Evolutionary conservation across 2,329 filamentous ascomycete species (phyloP).

Genomic region (Trichophyton equinum): DNA sequence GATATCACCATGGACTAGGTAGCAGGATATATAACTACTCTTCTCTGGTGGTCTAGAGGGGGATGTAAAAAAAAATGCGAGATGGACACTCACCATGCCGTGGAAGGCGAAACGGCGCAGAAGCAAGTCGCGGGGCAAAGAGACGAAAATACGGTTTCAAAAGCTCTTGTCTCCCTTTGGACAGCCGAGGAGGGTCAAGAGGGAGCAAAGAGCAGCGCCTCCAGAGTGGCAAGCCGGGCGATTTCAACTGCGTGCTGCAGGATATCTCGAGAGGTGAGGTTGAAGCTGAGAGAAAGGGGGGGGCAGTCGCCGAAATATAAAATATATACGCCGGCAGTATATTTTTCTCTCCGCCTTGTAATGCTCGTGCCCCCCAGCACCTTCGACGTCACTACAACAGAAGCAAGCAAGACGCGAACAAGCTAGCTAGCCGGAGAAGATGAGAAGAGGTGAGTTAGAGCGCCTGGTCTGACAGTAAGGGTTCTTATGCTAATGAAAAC

Average conservation of each 20-base stretch:
- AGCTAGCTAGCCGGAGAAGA: background rate
- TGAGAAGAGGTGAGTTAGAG: background rate
- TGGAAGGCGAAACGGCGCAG: background rate
- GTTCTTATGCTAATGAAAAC: background rate
- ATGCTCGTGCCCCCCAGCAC: background rate
- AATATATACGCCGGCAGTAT: background rate
- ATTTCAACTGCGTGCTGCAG: background rate
- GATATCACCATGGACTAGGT: background rate
- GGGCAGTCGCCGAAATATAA: background rate
- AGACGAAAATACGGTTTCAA: background rate
- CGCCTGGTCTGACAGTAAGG: background rate
- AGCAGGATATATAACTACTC: background rate
- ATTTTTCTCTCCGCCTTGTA: background rate
- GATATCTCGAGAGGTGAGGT: background rate
- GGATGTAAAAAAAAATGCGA: background rate
- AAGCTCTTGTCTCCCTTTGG: background rate
- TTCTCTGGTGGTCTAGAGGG: background rate
- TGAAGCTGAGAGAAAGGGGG: background rate
- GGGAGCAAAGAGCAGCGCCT: background rate
- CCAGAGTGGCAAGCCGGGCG: background rate
- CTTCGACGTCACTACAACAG: background rate
- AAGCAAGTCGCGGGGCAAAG: background rate
- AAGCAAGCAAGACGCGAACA: background rate
- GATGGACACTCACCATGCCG: background rate
- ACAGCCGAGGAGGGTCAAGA: background rate